Conservation (phyloP, 2,329 filamentous ascomycete genomes). For the Triangularia setosa region DNA sequence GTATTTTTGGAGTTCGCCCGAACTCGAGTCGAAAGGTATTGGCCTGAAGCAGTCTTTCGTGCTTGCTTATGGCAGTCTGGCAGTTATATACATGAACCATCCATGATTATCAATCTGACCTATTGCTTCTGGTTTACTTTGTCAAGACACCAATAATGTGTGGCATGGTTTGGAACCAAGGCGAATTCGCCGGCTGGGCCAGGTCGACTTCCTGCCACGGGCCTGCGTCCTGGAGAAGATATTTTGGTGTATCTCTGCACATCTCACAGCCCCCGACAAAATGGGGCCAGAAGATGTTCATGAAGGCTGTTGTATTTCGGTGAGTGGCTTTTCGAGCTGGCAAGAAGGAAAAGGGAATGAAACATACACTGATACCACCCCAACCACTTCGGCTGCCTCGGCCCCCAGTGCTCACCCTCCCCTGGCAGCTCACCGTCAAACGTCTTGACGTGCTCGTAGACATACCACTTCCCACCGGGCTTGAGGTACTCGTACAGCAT, state of each 20-base stretch:
- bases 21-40: background rate
- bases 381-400: slow-evolving; percentile 26
- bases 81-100: background rate
- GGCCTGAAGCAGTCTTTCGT: background rate
- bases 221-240: slow-evolving; percentile 43
- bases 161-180: slow-evolving; percentile 42
- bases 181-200: slow-evolving; percentile 37
- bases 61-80: background rate
- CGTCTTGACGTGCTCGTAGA: slow-evolving; percentile 56
- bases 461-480: slow-evolving; percentile 59
- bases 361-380: slow-evolving; percentile 48
- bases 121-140: slow-evolving; percentile 37
- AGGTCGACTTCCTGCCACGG: slow-evolving; percentile 50
- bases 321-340: background rate
- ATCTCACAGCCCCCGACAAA: slow-evolving; percentile 51
- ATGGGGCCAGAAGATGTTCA: slow-evolving; percentile 51
- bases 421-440: slow-evolving; percentile 27
- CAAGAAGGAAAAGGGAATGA: background rate
- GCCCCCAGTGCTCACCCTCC: slow-evolving; percentile 29
- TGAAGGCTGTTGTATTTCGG: slow-evolving; percentile 35
- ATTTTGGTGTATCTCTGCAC: slow-evolving; percentile 44
- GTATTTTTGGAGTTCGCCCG: too few species aligned
- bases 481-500: slow-evolving; percentile 56
- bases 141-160: slow-evolving; percentile 51
- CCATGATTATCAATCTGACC: background rate